These are phyloP conservation scores for Lepiota venenata DNA, from an alignment of 768 basidiomycete genomes.

Conservation along the genomic window DNA sequence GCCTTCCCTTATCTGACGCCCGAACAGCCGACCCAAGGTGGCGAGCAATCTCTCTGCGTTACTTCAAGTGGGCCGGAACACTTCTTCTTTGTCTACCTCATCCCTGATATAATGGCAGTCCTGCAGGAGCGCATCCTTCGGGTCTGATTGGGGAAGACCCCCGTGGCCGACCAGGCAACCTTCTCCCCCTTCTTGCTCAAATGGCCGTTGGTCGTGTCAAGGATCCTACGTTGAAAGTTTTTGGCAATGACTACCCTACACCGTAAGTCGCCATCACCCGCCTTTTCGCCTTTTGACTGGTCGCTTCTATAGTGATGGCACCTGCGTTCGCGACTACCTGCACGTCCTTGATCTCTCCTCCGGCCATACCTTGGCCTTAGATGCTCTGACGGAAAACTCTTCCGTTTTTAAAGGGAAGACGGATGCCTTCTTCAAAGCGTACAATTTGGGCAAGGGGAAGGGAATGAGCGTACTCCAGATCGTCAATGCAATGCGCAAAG, in stretches of 20 bases:
- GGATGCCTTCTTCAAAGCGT: constrained; percentile 79
- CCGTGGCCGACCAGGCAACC: constrained; percentile 90
- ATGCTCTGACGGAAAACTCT: constrained; percentile 67
- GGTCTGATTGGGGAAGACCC: constrained; percentile 96
- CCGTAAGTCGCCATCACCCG: constrained; percentile 44
- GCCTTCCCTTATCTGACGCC: constrained; percentile 7
- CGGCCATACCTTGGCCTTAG: constrained; percentile 89
- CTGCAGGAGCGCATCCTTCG: constrained; percentile 97
- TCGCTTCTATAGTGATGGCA: constrained; percentile 70
- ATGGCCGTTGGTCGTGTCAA: constrained; percentile 90
- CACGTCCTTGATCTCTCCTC: constrained; percentile 94
- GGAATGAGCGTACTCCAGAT: constrained; percentile 95
- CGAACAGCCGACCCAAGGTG: constrained; percentile 65
- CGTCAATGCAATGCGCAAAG: constrained; percentile 90
- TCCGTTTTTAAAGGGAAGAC: constrained; percentile 53
- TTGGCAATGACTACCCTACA: constrained; percentile 97
- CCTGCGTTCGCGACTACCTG: constrained; percentile 95
- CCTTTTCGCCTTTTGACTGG: neutral
- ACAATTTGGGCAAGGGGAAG: constrained; percentile 93
- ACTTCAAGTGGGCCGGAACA: constrained; percentile 81
- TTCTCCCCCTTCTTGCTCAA: constrained; percentile 89
- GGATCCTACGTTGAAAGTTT: constrained; percentile 71
- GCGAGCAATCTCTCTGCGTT: constrained; percentile 85
- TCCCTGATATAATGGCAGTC: constrained; percentile 41
- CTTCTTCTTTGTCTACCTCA: neutral